Evolutionary conservation across 495 filamentous ascomycete genomes (phyloP).

Genomic region (Platismatia glauca): DNA sequence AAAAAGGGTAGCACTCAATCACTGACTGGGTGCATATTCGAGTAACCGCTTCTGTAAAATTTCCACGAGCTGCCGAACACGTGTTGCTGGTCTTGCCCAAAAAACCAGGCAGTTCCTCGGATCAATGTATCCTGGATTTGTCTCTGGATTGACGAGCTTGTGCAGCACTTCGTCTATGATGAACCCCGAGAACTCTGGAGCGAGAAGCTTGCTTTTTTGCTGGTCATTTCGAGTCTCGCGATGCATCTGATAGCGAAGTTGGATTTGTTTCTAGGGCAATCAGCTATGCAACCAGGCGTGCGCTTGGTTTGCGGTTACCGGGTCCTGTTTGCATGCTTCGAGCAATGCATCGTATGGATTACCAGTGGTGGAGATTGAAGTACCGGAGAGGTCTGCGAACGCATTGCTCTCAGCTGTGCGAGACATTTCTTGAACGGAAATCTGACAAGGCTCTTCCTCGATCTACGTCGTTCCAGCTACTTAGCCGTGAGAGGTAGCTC

Average conservation of each 20-base stretch:
- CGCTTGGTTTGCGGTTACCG: slow-evolving; percentile 36
- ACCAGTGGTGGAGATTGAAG: background rate
- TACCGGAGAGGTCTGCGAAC: slow-evolving; percentile 1
- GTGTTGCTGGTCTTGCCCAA: slow-evolving; percentile 73
- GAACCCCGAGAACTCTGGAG: slow-evolving; percentile 58
- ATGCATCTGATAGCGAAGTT: slow-evolving; percentile 62
- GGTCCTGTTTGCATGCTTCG: slow-evolving; percentile 45
- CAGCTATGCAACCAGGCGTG: background rate
- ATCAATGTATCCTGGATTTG: slow-evolving; percentile 60
- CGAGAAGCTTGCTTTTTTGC: slow-evolving; percentile 59
- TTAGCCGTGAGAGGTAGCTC: background rate
- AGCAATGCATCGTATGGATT: slow-evolving; percentile 79
- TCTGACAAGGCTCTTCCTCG: background rate
- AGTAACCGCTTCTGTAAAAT: slow-evolving; percentile 58
- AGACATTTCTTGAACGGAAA: background rate
- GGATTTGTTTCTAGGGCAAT: slow-evolving; percentile 52
- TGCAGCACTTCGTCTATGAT: slow-evolving; percentile 66
- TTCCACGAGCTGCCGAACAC: slow-evolving; percentile 54
- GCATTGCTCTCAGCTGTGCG: background rate
- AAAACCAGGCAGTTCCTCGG: slow-evolving; percentile 73
- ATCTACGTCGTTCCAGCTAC: background rate
- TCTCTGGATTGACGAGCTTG: slow-evolving; percentile 48
- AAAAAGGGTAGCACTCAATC: background rate
- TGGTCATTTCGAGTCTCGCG: slow-evolving; percentile 62
- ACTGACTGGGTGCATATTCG: slow-evolving; percentile 4